Evolutionary conservation across 768 basidiomycete species (phyloP).

Genomic region (Podaxis pistillaris): DNA sequence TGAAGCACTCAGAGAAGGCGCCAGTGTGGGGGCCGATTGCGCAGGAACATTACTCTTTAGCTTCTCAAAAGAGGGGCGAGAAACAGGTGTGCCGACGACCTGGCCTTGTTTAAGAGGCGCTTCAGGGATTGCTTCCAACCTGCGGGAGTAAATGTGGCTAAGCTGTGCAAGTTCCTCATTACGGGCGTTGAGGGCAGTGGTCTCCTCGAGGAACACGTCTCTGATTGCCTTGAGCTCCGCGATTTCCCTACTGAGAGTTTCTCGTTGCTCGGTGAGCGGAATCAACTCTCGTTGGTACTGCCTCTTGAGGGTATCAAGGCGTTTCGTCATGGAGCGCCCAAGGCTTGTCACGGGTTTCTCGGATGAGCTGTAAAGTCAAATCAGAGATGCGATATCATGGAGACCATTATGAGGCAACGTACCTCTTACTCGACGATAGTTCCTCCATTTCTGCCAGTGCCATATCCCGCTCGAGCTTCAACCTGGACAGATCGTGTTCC

Average conservation of each 20-base stretch:
- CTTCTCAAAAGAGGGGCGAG: slow-evolving; percentile 28
- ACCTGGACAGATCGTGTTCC: slow-evolving; percentile 82
- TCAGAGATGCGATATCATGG: slow-evolving; percentile 1
- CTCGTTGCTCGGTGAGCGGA: slow-evolving; percentile 80
- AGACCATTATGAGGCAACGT: slow-evolving; percentile 21
- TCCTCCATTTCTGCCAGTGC: slow-evolving; percentile 93
- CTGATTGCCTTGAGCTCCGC: slow-evolving; percentile 82
- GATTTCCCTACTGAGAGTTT: slow-evolving; percentile 77
- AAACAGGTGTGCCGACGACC: slow-evolving; percentile 1
- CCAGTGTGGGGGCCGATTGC: slow-evolving; percentile 28
- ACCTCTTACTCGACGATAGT: slow-evolving; percentile 75
- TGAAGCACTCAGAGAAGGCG: slow-evolving; percentile 42
- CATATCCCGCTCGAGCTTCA: slow-evolving; percentile 89
- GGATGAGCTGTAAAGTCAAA: slow-evolving; percentile 22
- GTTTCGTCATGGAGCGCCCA: slow-evolving; percentile 74
- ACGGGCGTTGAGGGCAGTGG: slow-evolving; percentile 82
- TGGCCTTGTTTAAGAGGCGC: slow-evolving; percentile 28
- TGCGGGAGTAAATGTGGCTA: slow-evolving; percentile 76
- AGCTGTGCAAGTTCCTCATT: slow-evolving; percentile 93
- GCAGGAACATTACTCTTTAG: slow-evolving; percentile 24
- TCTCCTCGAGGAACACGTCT: slow-evolving; percentile 88
- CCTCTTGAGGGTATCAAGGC: slow-evolving; percentile 82
- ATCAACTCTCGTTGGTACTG: slow-evolving; percentile 88
- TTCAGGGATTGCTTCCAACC: slow-evolving; percentile 60
- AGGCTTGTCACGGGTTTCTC: slow-evolving; percentile 45